These are phyloP conservation scores for Xylaria sp. DNA, from an alignment of 2,329 filamentous ascomycete genomes.

Conservation along the genomic window DNA sequence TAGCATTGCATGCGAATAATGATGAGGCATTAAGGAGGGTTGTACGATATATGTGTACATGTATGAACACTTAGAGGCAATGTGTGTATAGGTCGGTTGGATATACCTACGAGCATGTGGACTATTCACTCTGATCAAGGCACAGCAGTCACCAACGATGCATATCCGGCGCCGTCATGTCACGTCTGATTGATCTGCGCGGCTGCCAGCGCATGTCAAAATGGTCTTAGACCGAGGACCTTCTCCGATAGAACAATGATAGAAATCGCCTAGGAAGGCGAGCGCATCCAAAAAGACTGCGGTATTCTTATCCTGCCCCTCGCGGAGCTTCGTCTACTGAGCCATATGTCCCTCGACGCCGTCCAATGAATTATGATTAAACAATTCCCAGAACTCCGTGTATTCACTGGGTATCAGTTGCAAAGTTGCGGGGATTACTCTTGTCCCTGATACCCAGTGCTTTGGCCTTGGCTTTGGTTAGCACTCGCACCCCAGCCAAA, in stretches of 20 bases:
- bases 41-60: slow-evolving; percentile 31
- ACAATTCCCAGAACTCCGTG: slow-evolving; percentile 38
- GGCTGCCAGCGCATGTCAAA: slow-evolving; percentile 1
- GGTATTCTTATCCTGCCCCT: slow-evolving; percentile 35
- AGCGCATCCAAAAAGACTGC: slow-evolving; percentile 24
- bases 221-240: slow-evolving; percentile 28
- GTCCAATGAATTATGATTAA: slow-evolving; percentile 28
- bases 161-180: slow-evolving; percentile 25
- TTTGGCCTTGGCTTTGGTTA: slow-evolving; percentile 36
- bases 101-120: slow-evolving; percentile 23
- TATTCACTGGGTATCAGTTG: slow-evolving; percentile 15
- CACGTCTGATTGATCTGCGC: slow-evolving; percentile 23
- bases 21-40: neutral
- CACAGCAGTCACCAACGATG: slow-evolving; percentile 26
- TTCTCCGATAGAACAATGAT: slow-evolving; percentile 39
- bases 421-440: slow-evolving; percentile 16
- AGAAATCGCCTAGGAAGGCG: slow-evolving; percentile 34
- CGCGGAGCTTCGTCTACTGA: slow-evolving; percentile 32
- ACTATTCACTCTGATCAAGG: slow-evolving; percentile 24
- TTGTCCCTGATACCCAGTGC: slow-evolving; percentile 44
- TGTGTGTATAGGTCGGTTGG: slow-evolving; percentile 18
- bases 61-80: slow-evolving; percentile 8
- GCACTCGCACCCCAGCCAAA: slow-evolving; percentile 46
- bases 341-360: slow-evolving; percentile 31
- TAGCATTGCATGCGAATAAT: neutral